phyloP scores from a whole-genome alignment of 768 basidiomycete species.

The Serendipita vermifera region DNA sequence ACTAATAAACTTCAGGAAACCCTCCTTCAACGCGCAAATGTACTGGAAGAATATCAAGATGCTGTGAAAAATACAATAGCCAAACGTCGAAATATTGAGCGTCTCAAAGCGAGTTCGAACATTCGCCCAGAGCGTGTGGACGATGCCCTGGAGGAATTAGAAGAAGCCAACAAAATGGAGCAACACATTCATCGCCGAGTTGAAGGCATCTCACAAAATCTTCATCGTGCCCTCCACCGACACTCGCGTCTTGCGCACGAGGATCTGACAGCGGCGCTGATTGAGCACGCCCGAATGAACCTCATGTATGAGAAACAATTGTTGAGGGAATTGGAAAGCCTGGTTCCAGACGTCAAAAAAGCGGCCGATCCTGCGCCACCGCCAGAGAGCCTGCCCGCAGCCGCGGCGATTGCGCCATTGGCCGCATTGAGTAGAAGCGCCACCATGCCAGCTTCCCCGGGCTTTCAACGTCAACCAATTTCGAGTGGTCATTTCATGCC shows the following conservation, averaged over 20 bases:
- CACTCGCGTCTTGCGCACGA: constrained; percentile 83
- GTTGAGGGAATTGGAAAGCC: constrained; percentile 74
- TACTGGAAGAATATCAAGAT: constrained; percentile 86
- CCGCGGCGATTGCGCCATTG: constrained; percentile 29
- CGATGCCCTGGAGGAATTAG: constrained; percentile 83
- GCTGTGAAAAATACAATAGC: constrained; percentile 90
- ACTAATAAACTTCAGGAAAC: constrained; percentile 58
- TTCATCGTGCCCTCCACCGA: constrained; percentile 72
- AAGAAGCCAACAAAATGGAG: constrained; percentile 90
- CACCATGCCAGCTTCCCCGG: background rate
- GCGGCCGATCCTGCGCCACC: constrained; percentile 42
- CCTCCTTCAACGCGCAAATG: constrained; percentile 72
- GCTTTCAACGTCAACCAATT: background rate
- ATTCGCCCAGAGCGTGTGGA: constrained; percentile 79
- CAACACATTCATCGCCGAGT: constrained; percentile 72
- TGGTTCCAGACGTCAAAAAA: constrained; percentile 59
- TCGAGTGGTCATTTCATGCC: constrained; percentile 9
- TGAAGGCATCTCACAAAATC: constrained; percentile 84
- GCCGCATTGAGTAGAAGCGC: background rate
- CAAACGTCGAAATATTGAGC: constrained; percentile 83
- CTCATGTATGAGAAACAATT: constrained; percentile 87
- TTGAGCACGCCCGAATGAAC: constrained; percentile 85
- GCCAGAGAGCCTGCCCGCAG: constrained; percentile 26
- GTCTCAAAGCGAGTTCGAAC: constrained; percentile 71
- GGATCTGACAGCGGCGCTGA: constrained; percentile 76